Evolutionary conservation across 1,284 basidiomycete genomes (phyloP), one percentile per base, ranked within the genome.

Genomic region (Polyporus tsugae): DNA sequence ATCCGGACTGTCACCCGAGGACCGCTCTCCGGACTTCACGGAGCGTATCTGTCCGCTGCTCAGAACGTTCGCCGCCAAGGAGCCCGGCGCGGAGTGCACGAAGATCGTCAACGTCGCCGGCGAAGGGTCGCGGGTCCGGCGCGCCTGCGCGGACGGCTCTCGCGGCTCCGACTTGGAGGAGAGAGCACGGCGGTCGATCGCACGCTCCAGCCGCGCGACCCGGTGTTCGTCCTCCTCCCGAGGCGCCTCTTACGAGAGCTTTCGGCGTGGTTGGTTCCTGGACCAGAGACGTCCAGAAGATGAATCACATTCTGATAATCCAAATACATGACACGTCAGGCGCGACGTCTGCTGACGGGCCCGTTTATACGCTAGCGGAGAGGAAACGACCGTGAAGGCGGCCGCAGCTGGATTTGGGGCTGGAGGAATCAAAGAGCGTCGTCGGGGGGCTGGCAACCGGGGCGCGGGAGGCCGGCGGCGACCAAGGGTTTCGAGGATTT

Each of bases 101-200:
- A 91, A 88, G 72, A 76, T 93, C 53, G 77, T 87, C 42, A 88
- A 92, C 75, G 83, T 93, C 22, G 89, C 89, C 0, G 91, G 93
- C 76, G 91, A 93, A 74, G 86, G 92, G 60, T 74, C 92, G 36
- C 87, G 84, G n/a, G 86, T 76, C 1, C 75, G 75, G 10, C 64
- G 73, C n/a, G 64, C 60, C 15, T 71, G 70, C 60, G 65, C 68
- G 19, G 68, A 65, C 15, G 52, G 63, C 6, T 70, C 66, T n/a
- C 67, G 80, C 35, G 77, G 80, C 55, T 73, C 78, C 15, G 82
- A 84, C 2, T 2, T 2, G 46, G 46, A 25, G 46, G 85, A 86
- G 67, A 89, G 89, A 71, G 71, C 72, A 4, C 77, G 76, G 22
- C 75, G 1, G 90, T 92, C 6, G 84, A 87, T 61, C 84, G 89